phyloP scores from a whole-genome alignment of 441 rosid species.

The California macrophylla region DNA sequence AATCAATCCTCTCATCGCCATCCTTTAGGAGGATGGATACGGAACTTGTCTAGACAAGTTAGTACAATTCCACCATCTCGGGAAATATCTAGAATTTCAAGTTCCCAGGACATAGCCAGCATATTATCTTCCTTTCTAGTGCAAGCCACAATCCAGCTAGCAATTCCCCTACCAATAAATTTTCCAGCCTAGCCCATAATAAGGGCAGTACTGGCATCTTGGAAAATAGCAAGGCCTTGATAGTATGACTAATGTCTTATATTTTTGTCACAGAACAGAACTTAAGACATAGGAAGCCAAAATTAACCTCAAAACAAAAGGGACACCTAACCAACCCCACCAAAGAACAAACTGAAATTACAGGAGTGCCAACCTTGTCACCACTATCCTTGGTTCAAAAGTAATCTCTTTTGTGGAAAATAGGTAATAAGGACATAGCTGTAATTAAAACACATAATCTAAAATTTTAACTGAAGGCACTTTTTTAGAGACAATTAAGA shows the following conservation, averaged over 20 bases:
- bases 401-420: slow-evolving; percentile 26
- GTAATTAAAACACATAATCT: slow-evolving; percentile 21
- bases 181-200: background rate
- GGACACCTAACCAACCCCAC: slow-evolving; percentile 20
- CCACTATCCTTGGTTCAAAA: slow-evolving; percentile 24
- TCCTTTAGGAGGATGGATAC: slow-evolving; percentile 26
- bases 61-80: slow-evolving; percentile 24
- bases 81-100: slow-evolving; percentile 14
- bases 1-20: slow-evolving; percentile 22
- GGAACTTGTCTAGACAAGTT: slow-evolving; percentile 35
- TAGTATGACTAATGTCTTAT: background rate
- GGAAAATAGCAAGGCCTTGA: background rate
- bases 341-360: slow-evolving; percentile 18
- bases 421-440: slow-evolving; percentile 27
- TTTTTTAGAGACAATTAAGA: background rate
- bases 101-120: background rate
- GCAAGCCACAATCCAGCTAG: slow-evolving; percentile 39
- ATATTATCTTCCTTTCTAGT: background rate
- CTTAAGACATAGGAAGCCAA: slow-evolving; percentile 17
- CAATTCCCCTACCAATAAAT: slow-evolving; percentile 18
- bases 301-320: slow-evolving; percentile 27
- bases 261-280: background rate
- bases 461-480: background rate
- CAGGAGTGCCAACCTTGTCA: slow-evolving; percentile 22
- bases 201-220: slow-evolving; percentile 21